Percentiles rank a stretch among this genome's conserved stretches.
Evolutionary conservation across 306 rosid species (phyloP).

Genomic region (Dalbergia oliveri): DNA sequence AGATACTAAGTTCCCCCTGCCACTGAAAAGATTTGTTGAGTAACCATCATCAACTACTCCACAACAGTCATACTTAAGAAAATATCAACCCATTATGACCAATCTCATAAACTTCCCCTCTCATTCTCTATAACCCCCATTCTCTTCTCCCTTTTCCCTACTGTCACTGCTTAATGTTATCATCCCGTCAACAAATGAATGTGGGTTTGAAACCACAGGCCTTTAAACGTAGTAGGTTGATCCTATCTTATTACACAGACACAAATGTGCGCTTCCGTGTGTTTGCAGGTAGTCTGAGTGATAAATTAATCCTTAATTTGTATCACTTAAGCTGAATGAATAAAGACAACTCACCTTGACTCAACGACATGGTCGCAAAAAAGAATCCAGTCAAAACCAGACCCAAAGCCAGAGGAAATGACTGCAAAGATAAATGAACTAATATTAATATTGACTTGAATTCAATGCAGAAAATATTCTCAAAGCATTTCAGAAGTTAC

Average conservation of each 20-base stretch:
- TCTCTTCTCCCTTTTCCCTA: conserved; percentile 11
- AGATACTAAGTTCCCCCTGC: background rate
- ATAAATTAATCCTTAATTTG: background rate
- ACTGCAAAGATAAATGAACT: conserved; percentile 60
- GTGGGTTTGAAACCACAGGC: background rate
- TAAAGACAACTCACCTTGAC: conserved; percentile 74
- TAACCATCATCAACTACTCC: background rate
- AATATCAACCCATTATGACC: conserved; percentile 1
- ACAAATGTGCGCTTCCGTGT: background rate
- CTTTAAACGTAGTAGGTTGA: conserved; percentile 9
- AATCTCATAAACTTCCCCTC: background rate
- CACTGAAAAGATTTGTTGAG: background rate
- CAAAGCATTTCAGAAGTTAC: conserved; percentile 31
- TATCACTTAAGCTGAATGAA: conserved; percentile 30
- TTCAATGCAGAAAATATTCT: conserved; percentile 39
- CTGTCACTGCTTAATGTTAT: conserved; percentile 10
- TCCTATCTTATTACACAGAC: background rate
- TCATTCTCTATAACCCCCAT: background rate
- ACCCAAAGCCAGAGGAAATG: conserved; percentile 82
- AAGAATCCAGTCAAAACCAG: conserved; percentile 80
- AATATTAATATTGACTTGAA: conserved; percentile 34
- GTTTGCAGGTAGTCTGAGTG: background rate
- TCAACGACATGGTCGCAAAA: conserved; percentile 83
- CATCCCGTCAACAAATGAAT: background rate
- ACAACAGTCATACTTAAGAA: background rate